phyloP scores from a whole-genome alignment of 805 yeast genomes.

The Hermanozyma aechmeae region DNA sequence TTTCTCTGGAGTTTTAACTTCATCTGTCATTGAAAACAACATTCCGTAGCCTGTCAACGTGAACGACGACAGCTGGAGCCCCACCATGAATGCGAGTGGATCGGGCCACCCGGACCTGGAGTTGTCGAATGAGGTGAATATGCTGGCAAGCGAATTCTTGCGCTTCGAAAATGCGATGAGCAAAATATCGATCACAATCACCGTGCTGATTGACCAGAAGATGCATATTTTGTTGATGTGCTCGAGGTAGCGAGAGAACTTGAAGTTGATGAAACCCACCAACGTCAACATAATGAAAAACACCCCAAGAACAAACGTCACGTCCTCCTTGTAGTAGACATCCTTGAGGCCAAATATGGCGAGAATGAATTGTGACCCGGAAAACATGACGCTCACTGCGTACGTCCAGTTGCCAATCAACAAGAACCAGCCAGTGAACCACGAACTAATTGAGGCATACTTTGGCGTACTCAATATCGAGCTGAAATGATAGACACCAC shows the following conservation, averaged over 20 bases:
- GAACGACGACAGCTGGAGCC: slow-evolving; percentile 70
- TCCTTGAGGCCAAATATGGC: slow-evolving; percentile 58
- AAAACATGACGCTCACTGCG: slow-evolving; percentile 63
- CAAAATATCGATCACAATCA: slow-evolving; percentile 55
- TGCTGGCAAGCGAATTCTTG: slow-evolving; percentile 50
- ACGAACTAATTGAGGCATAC: slow-evolving; percentile 50
- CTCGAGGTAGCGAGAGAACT: slow-evolving; percentile 52
- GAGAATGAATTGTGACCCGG: slow-evolving; percentile 67
- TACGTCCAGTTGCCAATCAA: slow-evolving; percentile 72
- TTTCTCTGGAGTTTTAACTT: slow-evolving; percentile 65
- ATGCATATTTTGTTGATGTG: slow-evolving; percentile 58
- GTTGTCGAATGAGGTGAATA: slow-evolving; percentile 61
- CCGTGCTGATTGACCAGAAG: slow-evolving; percentile 69
- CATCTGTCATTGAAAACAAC: slow-evolving; percentile 75
- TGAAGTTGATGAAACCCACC: slow-evolving; percentile 56
- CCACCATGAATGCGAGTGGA: slow-evolving; percentile 63
- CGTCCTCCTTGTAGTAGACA: slow-evolving; percentile 48
- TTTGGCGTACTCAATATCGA: slow-evolving; percentile 56
- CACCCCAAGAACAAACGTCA: slow-evolving; percentile 44
- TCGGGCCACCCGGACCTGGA: slow-evolving; percentile 70
- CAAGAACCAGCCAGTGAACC: slow-evolving; percentile 75
- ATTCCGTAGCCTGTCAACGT: slow-evolving; percentile 79
- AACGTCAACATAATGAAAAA: slow-evolving; percentile 47
- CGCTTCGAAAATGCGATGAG: slow-evolving; percentile 47
- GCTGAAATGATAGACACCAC: slow-evolving; percentile 69